Percentiles rank a stretch among this genome's conserved stretches.
phyloP scores from a whole-genome alignment of 2,329 filamentous ascomycete genomes.

The Aphanocladium album region DNA sequence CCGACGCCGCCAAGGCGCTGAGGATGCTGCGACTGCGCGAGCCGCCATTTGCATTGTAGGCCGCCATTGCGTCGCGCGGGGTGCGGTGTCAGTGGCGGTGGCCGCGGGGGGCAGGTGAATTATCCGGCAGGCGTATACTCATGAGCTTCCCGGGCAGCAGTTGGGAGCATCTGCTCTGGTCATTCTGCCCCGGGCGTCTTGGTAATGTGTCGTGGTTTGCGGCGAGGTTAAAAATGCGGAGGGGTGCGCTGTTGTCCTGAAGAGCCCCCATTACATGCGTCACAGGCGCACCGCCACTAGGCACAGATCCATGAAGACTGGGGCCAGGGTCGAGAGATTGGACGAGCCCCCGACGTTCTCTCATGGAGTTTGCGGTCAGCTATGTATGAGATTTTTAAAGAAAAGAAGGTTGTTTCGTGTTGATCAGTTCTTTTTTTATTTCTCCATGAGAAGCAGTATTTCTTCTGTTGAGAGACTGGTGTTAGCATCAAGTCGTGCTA shows the following conservation, averaged over 20 bases:
- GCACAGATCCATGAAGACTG: not conserved
- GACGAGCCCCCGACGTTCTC: not conserved
- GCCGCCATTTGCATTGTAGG: constrained; percentile 36
- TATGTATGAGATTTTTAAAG: too few relatives aligned
- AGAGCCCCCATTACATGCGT: constrained; percentile 3
- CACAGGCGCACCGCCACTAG: not conserved
- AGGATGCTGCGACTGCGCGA: constrained; percentile 54
- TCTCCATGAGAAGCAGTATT: too few relatives aligned
- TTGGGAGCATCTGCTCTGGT: not conserved
- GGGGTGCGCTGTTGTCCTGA: not conserved
- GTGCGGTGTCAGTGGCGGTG: not conserved
- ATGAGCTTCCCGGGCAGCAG: not conserved
- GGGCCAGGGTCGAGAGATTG: not conserved
- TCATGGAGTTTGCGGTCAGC: too few relatives aligned
- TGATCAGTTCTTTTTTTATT: not conserved
- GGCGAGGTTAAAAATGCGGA: not conserved
- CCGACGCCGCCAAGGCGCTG: constrained; percentile 70
- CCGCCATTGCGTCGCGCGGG: constrained; percentile 32
- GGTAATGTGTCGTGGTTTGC: not conserved
- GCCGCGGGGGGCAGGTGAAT: not conserved
- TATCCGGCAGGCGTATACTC: not conserved
- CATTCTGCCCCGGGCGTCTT: constrained; percentile 3
- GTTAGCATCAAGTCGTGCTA: too few relatives aligned
- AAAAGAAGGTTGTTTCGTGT: too few relatives aligned
- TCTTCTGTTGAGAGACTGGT: too few relatives aligned